A percentile compares a stretch with the other conserved stretches of the same genome.
phyloP scores from a whole-genome alignment of 306 rosid genomes.

The Quercus suber region DNA sequence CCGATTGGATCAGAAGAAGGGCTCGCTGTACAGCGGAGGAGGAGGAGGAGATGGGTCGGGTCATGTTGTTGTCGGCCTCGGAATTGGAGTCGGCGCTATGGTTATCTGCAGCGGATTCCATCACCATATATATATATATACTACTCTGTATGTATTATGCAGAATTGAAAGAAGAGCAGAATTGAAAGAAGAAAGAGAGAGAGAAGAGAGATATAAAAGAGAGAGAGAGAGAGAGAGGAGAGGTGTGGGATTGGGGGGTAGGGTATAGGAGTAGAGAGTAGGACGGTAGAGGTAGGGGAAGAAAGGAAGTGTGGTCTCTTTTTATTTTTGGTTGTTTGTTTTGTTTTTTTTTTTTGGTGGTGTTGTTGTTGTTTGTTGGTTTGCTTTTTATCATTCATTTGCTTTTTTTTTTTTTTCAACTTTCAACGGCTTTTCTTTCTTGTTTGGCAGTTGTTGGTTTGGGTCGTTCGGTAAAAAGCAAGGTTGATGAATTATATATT shows the following conservation, averaged over 20 bases:
- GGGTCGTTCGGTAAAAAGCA: constrained; percentile 29
- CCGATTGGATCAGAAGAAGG: constrained; percentile 59
- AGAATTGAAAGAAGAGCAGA: not conserved
- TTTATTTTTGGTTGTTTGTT: not conserved
- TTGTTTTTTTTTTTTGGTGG: too few species aligned
- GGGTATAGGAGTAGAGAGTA: constrained; percentile 5
- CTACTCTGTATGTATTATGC: too few species aligned
- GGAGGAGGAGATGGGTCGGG: constrained; percentile 7
- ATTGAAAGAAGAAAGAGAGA: not conserved
- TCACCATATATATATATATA: not conserved
- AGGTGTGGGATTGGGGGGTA: constrained; percentile 46
- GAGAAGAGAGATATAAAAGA: constrained; percentile 17
- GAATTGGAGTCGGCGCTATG: constrained; percentile 16
- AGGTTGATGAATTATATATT: too few species aligned
- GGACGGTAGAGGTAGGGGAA: constrained; percentile 7
- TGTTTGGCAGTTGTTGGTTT: constrained; percentile 28
- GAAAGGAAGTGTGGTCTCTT: not conserved
- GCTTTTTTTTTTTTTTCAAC: not conserved
- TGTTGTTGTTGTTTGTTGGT: too few species aligned
- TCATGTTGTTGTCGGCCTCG: constrained; percentile 21
- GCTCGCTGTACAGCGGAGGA: constrained; percentile 61
- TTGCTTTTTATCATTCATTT: not conserved
- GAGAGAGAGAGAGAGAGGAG: not conserved
- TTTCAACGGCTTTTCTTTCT: not conserved
- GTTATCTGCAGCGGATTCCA: constrained; percentile 1